These are phyloP conservation scores for Puccinia polysora DNA, from an alignment of 1,284 basidiomycete genomes.

Conservation along the genomic window DNA sequence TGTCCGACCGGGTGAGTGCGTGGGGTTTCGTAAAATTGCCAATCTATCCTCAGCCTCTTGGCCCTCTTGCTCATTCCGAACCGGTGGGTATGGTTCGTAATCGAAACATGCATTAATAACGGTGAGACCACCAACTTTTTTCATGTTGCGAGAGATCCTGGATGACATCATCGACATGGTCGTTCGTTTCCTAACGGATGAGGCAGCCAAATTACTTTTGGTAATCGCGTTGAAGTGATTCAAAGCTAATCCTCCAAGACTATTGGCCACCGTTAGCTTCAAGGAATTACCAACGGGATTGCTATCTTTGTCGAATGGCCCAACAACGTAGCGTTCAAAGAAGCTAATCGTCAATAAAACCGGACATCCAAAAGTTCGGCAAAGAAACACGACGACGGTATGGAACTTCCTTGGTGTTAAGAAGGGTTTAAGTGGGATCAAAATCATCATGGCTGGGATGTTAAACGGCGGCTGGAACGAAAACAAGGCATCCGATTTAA, in stretches of 20 bases:
- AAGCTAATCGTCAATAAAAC: slow-evolving; percentile 37
- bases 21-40: neutral
- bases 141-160: slow-evolving; percentile 29
- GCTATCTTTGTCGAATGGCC: slow-evolving; percentile 32
- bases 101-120: slow-evolving; percentile 43
- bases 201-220: neutral
- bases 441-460: slow-evolving; percentile 39
- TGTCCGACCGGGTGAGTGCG: neutral
- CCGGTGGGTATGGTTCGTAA: slow-evolving; percentile 27
- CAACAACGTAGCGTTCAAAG: slow-evolving; percentile 36
- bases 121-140: slow-evolving; percentile 29
- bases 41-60: neutral
- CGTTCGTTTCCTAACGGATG: neutral
- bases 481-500: slow-evolving; percentile 41
- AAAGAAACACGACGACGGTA: slow-evolving; percentile 35
- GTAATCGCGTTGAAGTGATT: slow-evolving; percentile 11
- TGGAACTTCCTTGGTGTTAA: slow-evolving; percentile 41
- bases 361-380: slow-evolving; percentile 41
- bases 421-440: slow-evolving; percentile 37
- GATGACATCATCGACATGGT: slow-evolving; percentile 41
- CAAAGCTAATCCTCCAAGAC: slow-evolving; percentile 28
- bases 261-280: slow-evolving; percentile 34
- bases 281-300: slow-evolving; percentile 34
- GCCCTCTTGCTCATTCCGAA: neutral
- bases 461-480: slow-evolving; percentile 43